A percentile compares a stretch with the other conserved stretches of the same genome.
These are phyloP conservation scores for Petrea volubilis DNA, from an alignment of 257 asterid genomes.

Conservation along the genomic window DNA sequence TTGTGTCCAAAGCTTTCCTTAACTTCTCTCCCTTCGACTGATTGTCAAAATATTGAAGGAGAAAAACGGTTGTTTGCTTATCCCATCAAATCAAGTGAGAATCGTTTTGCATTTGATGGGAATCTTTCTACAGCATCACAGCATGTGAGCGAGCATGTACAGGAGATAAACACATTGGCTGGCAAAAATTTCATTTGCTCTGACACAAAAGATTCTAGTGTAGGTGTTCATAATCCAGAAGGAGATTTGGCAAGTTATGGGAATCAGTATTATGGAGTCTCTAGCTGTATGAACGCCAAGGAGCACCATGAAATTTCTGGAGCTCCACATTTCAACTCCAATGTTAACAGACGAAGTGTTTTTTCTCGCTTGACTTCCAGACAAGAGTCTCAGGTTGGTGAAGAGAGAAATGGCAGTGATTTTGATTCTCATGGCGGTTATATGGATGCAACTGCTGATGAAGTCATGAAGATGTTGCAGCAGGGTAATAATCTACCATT, in stretches of 20 bases:
- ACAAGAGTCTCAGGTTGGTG: conserved; percentile 12
- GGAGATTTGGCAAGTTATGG: conserved; percentile 35
- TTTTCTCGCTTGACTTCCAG: conserved; percentile 55
- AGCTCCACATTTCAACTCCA: conserved; percentile 33
- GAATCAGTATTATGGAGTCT: conserved; percentile 5
- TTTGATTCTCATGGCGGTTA: conserved; percentile 23
- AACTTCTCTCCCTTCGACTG: conserved; percentile 17
- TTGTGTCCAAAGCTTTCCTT: conserved; percentile 23
- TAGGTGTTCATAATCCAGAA: conserved; percentile 26
- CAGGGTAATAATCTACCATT: conserved; percentile 28
- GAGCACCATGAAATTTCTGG: conserved; percentile 28
- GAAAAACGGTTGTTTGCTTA: conserved; percentile 23
- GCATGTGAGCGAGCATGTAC: conserved; percentile 27
- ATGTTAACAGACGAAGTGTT: conserved; percentile 53
- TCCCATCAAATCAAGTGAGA: conserved; percentile 24
- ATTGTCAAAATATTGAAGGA: conserved; percentile 22
- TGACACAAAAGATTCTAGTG: conserved; percentile 16
- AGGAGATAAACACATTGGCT: conserved; percentile 27
- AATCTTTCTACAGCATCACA: conserved; percentile 18
- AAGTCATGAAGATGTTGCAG: conserved; percentile 59
- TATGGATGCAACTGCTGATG: conserved; percentile 60
- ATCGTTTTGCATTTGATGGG: conserved; percentile 28
- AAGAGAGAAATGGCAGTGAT: conserved; percentile 26
- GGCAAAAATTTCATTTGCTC: conserved; percentile 23
- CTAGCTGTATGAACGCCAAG: conserved; percentile 21